Base-by-base conservation (phyloP, 208 protist species). In the Crithidia fasciculata region DNA sequence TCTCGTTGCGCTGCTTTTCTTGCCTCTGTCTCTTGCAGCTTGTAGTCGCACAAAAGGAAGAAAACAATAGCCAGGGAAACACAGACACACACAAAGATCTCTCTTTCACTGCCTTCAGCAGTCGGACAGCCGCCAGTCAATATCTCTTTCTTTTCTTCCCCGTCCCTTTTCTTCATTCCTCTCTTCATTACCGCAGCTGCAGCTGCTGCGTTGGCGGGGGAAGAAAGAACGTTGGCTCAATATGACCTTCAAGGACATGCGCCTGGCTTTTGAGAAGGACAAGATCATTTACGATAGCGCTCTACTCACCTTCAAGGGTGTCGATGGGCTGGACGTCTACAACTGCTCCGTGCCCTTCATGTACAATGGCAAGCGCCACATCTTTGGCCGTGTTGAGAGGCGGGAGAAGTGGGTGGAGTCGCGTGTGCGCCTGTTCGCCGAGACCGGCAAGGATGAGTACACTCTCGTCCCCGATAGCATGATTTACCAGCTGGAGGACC, bases 391-490 rank as follows among this genome's bases (percentile, higher is more conserved):
- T n/a, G 72, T 76, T 12, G 84, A 89, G 82, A 71, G 75, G 7
- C 81, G 81, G 40, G 54, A 69, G n/a, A 77, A 89, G 50, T 89
- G 84, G 82, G 80, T 86, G 16, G 81, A 85, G 59, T 89, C 84
- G 8, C 68, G 68, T 49, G 81, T 80, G 57, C 75, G 81, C n/a
- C 73, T 89, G 8, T 89, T 89, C 52, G 36, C 60, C 0, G 74
- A 89, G 70, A 83, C 81, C 10, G 81, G 74, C 0, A 78, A 81
- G 18, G 84, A 89, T 59, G 78, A 89, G 73, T 89, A 67, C 28
- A 86, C 84, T 2, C 74, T 85, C 15, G 84, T 86, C 39, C 68
- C 75, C 12, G 16, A 82, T 28, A 67, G 72, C 13, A 81, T 82
- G 65, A 58, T 73, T 36, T 81, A 69, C 57, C 81, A 81, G 28